A percentile compares a stretch with the other conserved stretches of the same genome.
Evolutionary conservation across 345 rosid genomes (phyloP).

Genomic region (Turnera subulata): DNA sequence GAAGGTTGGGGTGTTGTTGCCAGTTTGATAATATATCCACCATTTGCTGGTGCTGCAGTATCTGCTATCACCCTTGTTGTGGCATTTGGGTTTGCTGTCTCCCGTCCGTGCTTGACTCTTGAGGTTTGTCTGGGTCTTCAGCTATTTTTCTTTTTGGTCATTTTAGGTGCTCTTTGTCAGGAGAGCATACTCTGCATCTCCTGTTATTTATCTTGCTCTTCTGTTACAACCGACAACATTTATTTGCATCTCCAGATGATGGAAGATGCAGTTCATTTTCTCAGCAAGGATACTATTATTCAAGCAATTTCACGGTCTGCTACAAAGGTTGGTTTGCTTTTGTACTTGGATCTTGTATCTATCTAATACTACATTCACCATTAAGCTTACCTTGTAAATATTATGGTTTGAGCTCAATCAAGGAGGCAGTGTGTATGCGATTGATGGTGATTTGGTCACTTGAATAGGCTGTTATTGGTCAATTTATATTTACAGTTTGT

Average conservation of each 20-base stretch:
- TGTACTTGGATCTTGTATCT: not conserved
- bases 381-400: too few relatives aligned
- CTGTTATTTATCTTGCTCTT: not conserved
- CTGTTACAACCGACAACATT: conserved; percentile 18
- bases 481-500: too few relatives aligned
- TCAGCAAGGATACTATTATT: conserved; percentile 89
- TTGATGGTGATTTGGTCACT: too few relatives aligned
- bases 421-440: too few relatives aligned
- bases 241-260: conserved; percentile 62
- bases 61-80: conserved; percentile 96
- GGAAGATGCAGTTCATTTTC: conserved; percentile 99
- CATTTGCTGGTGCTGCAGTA: conserved; percentile 99
- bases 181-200: not conserved
- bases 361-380: too few relatives aligned
- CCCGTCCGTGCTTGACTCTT: conserved; percentile 96
- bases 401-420: too few relatives aligned
- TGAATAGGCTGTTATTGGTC: too few relatives aligned
- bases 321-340: conserved; percentile 67
- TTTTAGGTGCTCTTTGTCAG: not conserved
- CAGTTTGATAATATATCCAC: conserved; percentile 94
- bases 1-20: conserved; percentile 99
- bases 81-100: conserved; percentile 98
- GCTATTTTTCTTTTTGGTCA: conserved; percentile 6
- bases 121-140: conserved; percentile 48
- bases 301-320: conserved; percentile 98